A percentile compares a stretch with the other conserved stretches of the same genome.
Conservation (phyloP, 345 rosid genomes). For the Eucalyptus tenuipes region DNA sequence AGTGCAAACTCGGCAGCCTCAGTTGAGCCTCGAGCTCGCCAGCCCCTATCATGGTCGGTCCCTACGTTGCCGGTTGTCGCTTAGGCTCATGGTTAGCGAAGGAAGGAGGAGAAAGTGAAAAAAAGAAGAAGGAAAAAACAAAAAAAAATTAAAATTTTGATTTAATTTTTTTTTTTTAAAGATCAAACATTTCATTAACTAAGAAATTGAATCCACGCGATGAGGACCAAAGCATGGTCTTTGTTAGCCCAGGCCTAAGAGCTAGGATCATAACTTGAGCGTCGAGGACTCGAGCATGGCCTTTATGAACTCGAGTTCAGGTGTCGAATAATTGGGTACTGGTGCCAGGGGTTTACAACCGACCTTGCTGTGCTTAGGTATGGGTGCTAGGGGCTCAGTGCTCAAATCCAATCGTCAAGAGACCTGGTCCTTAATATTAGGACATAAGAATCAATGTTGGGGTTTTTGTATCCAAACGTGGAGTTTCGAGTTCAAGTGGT, state of each 20-base stretch:
- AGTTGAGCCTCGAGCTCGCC: rapidly evolving
- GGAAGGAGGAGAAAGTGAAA: not conserved
- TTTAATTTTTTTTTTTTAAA: too few relatives aligned
- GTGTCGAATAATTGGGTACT: rapidly evolving
- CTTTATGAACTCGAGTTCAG: not conserved
- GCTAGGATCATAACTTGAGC: not conserved
- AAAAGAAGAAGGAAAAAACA: too few relatives aligned
- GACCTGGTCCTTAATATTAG: rapidly evolving
- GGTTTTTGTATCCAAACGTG: rapidly evolving
- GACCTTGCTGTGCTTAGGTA: too few relatives aligned
- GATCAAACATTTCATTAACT: too few relatives aligned
- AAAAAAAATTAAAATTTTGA: too few relatives aligned
- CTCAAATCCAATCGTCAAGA: not conserved
- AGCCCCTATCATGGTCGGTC: rapidly evolving
- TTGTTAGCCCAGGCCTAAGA: not conserved
- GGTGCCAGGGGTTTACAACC: rapidly evolving
- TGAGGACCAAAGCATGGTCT: not conserved
- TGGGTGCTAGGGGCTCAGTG: not conserved
- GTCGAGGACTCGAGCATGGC: rapidly evolving
- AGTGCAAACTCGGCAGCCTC: rapidly evolving
- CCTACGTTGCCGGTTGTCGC: rapidly evolving
- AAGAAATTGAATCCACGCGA: rapidly evolving
- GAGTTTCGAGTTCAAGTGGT: rapidly evolving
- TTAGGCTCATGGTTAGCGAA: rapidly evolving
- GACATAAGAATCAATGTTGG: not conserved